Evolutionary conservation across 805 yeast species (phyloP).

Genomic region (Cyberlindnera xylosilytica): DNA sequence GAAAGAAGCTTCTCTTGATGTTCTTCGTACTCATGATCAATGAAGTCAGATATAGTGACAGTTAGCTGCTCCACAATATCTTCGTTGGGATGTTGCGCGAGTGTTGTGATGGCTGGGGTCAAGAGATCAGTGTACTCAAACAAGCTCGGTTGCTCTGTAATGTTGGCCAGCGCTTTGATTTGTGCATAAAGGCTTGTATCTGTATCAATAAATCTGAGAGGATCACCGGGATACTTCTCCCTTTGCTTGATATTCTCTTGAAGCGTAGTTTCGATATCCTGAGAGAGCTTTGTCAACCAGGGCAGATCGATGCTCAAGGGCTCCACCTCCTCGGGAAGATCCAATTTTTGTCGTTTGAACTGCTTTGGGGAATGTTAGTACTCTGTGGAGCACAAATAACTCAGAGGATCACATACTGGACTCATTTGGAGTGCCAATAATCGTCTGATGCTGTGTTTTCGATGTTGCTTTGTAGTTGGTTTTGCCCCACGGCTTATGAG

Average conservation of each 20-base stretch:
- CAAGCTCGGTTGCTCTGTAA: conserved; percentile 16
- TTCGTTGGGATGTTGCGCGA: conserved; percentile 18
- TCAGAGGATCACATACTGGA: too few relatives aligned
- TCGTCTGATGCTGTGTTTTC: too few relatives aligned
- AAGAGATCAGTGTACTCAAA: conserved; percentile 3
- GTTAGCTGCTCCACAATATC: conserved; percentile 18
- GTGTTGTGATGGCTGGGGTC: neutral
- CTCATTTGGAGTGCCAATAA: too few relatives aligned
- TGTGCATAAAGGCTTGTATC: conserved; percentile 15
- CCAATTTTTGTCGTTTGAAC: conserved; percentile 15
- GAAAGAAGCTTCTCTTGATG: conserved; percentile 9
- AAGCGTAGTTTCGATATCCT: conserved; percentile 1
- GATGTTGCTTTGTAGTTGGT: too few relatives aligned
- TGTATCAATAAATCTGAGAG: conserved; percentile 20
- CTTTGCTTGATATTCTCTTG: conserved; percentile 14
- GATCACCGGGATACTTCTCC: conserved; percentile 13
- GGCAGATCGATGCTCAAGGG: conserved; percentile 7
- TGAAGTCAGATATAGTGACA: conserved; percentile 14
- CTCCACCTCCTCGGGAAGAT: neutral
- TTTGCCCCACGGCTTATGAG: too few relatives aligned
- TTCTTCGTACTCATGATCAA: conserved; percentile 16
- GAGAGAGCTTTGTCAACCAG: conserved; percentile 16
- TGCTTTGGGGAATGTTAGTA: conserved; percentile 3
- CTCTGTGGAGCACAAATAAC: too few relatives aligned
- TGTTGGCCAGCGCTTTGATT: conserved; percentile 18